Base-by-base conservation (phyloP, 495 filamentous ascomycete genomes). In the Podospora appendiculata region DNA sequence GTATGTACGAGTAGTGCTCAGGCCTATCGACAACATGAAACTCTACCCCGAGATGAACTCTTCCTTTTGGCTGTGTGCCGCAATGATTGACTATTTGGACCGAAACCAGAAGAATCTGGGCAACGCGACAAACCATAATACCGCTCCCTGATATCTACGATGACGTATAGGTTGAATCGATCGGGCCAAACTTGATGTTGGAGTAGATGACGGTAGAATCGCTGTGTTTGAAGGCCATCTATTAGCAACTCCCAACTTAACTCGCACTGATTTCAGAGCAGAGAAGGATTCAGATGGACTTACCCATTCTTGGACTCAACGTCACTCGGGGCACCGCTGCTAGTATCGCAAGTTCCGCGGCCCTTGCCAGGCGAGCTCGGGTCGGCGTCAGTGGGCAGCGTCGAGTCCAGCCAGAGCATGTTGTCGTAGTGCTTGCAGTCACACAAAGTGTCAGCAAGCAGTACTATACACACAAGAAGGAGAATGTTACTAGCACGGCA, bases 391-490 rank as follows among this genome's bases (percentile, higher is more conserved):
- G 74, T 70, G 2, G 86, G 86, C 70, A 84, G 87, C 63, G 67
- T 75, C 63, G 80, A 80, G 71, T 89, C 86, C 56, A 90, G 80
- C 87, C 87, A 89, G 52, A 84, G 75, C 87, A 89, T 89, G 68
- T 86, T 77, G 66, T 78, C 70, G 56, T 75, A 70, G 71, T 88
- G 78, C 50, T 56, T 11, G 18, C 16, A 14, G 25, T 25, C 25
- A 25, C 25, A 2, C 25, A 2, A 2, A 25, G 5, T 25, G 25
- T 25, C 5, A 25, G n/a, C n/a, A n/a, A n/a, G n/a, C n/a, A n/a
- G 25, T 25, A 25, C 25, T 25, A 2, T 25, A 25, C 5, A 38
- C 16, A 6, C 8, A 7, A 19, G 13, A 34, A 38, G n/a, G 36
- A 16, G 41, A 8, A 32, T 2, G 25, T 5, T 5, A 25, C n/a